These are phyloP conservation scores for Laguncularia racemosa DNA, from an alignment of 345 rosid genomes.

Conservation along the genomic window DNA sequence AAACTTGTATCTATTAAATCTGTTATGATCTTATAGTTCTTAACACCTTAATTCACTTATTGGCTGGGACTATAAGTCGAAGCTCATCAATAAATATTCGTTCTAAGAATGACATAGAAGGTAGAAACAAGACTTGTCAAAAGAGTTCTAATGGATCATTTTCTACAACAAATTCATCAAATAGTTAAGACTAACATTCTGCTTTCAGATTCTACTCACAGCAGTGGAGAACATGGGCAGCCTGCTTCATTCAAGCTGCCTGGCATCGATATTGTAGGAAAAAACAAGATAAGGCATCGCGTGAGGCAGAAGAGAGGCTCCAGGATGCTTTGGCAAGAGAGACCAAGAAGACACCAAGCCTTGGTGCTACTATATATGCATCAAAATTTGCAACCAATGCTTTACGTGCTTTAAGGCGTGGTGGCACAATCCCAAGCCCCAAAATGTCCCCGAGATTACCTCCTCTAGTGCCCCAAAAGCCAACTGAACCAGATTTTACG, in stretches of 20 bases:
- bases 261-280: slow-evolving; percentile 60
- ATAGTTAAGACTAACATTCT: not conserved
- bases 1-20: no score
- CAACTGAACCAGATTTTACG: slow-evolving; percentile 64
- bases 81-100: not conserved
- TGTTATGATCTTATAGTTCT: no score
- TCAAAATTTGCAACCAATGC: slow-evolving; percentile 58
- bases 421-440: not conserved
- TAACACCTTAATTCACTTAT: no score
- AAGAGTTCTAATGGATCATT: not conserved
- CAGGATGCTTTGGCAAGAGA: slow-evolving; percentile 30
- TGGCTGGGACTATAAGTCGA: not conserved
- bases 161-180: not conserved
- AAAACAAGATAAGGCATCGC: slow-evolving; percentile 36
- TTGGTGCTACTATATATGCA: slow-evolving; percentile 45
- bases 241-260: slow-evolving; percentile 75
- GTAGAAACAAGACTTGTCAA: no score
- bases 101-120: no score
- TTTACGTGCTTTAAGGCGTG: slow-evolving; percentile 26
- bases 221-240: slow-evolving; percentile 84
- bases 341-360: slow-evolving; percentile 23
- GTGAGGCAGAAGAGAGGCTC: slow-evolving; percentile 40
- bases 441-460: slow-evolving; percentile 27
- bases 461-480: slow-evolving; percentile 56
- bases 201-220: slow-evolving; percentile 53